Base-by-base conservation (phyloP, 2,329 filamentous ascomycete genomes). In the Didymella exigua region DNA sequence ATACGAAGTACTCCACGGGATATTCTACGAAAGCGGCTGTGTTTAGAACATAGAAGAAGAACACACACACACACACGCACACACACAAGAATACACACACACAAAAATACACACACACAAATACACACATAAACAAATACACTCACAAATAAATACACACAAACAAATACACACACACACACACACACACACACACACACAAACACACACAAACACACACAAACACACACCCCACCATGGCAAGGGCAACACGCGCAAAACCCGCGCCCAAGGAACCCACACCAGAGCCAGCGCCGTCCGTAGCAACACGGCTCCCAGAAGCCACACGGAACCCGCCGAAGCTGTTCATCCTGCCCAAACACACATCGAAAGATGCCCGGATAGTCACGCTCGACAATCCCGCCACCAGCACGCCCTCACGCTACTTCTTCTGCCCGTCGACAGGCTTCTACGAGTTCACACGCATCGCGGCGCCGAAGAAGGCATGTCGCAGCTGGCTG, bases 401-500 rank as follows among this genome's bases (percentile, higher is more conserved):
- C 7, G 78, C 79, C 31, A 82, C 79, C 13, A 70, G 68, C 4
- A 70, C 68, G 7, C 71, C 78, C 4, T 80, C 73, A 40, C 77
- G 83, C 57, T 88, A 86, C 63, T 81, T 82, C 56, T 84, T 86
- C 64, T 86, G 84, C 58, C 84, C 85, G 0, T 70, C 79, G 23
- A 78, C 77, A 18, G 85, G 86, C 3, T 75, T 87, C 50, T 84
- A 82, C 65, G 85, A 88, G 61, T 86, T 88, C 67, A 87, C 82
- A 2, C 78, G 78, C 49, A 77, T 88, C 49, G 74, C 79, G 8
- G 77, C 82, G 4, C 77, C 83, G 2, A 78, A 79, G 56, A 78
- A 76, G 18, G 73, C 76, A 30, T 79, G 79, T 44, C 77, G 79
- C 54, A 87, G 85, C 66, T 83, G 84, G 69, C 72, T 88, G 4